Percentiles rank a stretch among this genome's conserved stretches.
phyloP scores from a whole-genome alignment of 2,329 filamentous ascomycete genomes.

The Fusarium sp. region DNA sequence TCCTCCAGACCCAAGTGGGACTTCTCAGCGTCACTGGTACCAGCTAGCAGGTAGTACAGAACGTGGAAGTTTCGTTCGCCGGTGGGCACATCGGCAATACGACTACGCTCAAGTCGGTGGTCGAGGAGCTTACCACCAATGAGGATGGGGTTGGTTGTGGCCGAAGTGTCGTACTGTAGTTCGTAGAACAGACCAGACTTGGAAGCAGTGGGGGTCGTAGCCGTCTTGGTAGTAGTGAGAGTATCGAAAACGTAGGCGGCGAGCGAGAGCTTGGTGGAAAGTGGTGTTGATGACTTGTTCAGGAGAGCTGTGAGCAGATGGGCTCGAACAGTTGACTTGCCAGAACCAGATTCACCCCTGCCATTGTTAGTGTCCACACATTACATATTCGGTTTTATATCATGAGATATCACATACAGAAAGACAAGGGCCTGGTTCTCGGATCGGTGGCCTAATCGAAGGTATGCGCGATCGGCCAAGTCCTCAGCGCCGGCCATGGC shows the following conservation, averaged over 20 bases:
- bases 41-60: constrained; percentile 93
- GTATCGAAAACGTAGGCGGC: constrained; percentile 97
- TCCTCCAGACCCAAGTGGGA: constrained; percentile 78
- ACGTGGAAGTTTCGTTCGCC: constrained; percentile 97
- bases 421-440: constrained; percentile 96
- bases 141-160: constrained; percentile 84
- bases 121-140: constrained; percentile 96
- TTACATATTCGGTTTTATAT: not conserved
- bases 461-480: constrained; percentile 86
- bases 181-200: constrained; percentile 97
- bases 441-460: constrained; percentile 85
- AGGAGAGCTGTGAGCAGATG: constrained; percentile 89
- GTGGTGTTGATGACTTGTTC: constrained; percentile 88
- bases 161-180: constrained; percentile 93
- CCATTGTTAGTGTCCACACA: constrained; percentile 38
- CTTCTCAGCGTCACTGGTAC: constrained; percentile 92
- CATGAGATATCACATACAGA: constrained; percentile 68
- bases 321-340: constrained; percentile 93
- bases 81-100: constrained; percentile 91
- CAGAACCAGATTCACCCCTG: constrained; percentile 94
- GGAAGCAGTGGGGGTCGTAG: constrained; percentile 93
- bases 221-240: constrained; percentile 95
- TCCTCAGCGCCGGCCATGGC: constrained; percentile 94
- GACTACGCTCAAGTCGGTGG: constrained; percentile 90
- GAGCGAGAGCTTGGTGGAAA: constrained; percentile 92